Evolutionary conservation across 2,329 filamentous ascomycete species (phyloP), one percentile per base, ranked within the genome.

Genomic region (Dactylellina cionopaga): DNA sequence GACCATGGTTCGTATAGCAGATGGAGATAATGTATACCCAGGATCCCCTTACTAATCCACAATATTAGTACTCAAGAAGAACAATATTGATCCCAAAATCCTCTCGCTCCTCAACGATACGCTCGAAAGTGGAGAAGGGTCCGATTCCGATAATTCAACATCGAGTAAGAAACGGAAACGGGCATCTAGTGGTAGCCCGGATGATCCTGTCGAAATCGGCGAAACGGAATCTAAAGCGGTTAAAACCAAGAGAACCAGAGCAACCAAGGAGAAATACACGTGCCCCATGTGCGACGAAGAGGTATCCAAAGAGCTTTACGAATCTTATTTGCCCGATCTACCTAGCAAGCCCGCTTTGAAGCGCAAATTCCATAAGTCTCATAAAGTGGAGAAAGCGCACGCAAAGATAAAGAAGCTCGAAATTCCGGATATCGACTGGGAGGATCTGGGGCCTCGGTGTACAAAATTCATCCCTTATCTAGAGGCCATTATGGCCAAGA

Each of bases 401-500:
- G 54, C 52, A 13, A 64, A 68, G 22, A 49, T 27, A n/a, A 60
- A 52, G n/a, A 37, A 62, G 19, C 31, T 74, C 15, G 27, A 49
- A 11, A 68, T 74, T 35, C 69, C 69, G 5, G 63, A 74, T 27
- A 68, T 74, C 13, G 63, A 74, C n/a, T 74, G 69, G 69, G 69
- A 68, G n/a, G 29, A 15, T 4, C 33, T 74, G 10, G 54, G 62
- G 27, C 39, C 19, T 1, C 54, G 69, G 5, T 74, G 60, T 47
- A 25, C 41, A 5, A 51, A 51, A 15, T 58, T 62, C 35, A 56
- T 68, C 17, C 49, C 69, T 2, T 68, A 68, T 37, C 47, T 74
- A 7, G 49, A 55, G 13, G 69, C 68, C 43, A 62, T 74, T 24
- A 68, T 68, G 54, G 15, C 29, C 24, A 46, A 39, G n/a, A 74